Evolutionary conservation across 441 rosid species (phyloP), one percentile per base, ranked within the genome.

Genomic region (Viola pubescens): DNA sequence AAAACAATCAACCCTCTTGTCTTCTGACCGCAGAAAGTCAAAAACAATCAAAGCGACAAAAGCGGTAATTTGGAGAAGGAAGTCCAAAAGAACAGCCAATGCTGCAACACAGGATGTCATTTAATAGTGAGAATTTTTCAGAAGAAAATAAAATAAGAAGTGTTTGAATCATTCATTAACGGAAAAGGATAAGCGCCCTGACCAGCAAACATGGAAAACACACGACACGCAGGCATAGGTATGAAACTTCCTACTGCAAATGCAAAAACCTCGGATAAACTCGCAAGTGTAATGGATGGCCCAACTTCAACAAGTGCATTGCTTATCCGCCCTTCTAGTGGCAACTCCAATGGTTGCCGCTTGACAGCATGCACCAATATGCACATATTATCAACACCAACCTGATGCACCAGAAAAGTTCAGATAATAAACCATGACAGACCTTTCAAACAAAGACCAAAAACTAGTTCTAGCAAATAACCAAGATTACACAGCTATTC

Each of bases 171-270:
- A 13, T 37, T 13, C 7, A 6, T 13, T 45, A 5, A 50, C 9
- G 14, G 41, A 45, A 52, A 58, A 16, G 10, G 45, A 50, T 13
- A 57, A 57, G 37, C 62, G 40, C 62, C 48, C 80, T 71, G 11
- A 89, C 99, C 97, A 75, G 99, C 99, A 80, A 94, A 94, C 97
- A 94, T 86, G 68, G 99, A 94, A 79, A 94, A 94, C 6, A 94
- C 91, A 70, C 97, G 90, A 73, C 96, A 92, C 44, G 99, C 99
- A 48, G 99, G 99, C 99, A 94, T 94, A 47, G 94, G 90, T 14
- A 88, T 88, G 62, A 86, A 94, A 75, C 86, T 85, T 64, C 97
- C 99, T 75, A 90, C 95, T 42, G 99, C 96, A 83, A 94, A 94
- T 60, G 96, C 99, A 70, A 88, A 64, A 67, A 90, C 88, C 76